Base-by-base conservation (phyloP, 177 flowering plant genomes). In the Vitis hybrid region DNA sequence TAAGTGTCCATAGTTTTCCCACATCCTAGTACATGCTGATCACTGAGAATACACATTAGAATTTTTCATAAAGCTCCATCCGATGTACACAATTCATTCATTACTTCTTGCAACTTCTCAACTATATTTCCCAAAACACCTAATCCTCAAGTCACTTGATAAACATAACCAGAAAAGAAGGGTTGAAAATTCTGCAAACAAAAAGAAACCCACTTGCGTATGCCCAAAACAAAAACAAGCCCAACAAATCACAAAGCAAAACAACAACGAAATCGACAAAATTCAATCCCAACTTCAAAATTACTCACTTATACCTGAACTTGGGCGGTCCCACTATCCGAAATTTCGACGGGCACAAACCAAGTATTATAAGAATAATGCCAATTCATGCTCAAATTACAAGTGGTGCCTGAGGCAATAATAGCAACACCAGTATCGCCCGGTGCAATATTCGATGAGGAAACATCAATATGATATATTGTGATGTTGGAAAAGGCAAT, bases 361-460 rank as follows among this genome's bases (percentile, higher is more conserved):
- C 89, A 86, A 74, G 90, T 77, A 60, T 70, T 72, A 67, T 89
- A 91, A 19, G 87, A 77, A 81, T 94, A 92, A 72, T 68, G 56
- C 99, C 99, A 94, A 74, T 85, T 72, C 95, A 90, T 81, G 62
- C 79, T 85, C 87, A 94, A 67, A 84, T 86, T 81, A 14, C 82
- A 80, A 22, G 80, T 75, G 15, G 75, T 62, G 49, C 82, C 80
- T 1, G 74, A 77, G 1, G 72, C 79, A 14, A 88, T 66, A 61
- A 91, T 83, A 1, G 70, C 73, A 39, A 89, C 60, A 16, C 94
- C 91, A 2, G 79, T 21, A 7, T 83, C 89, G 0, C 90, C 90
- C 15, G 82, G 85, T 71, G 78, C 67, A 10, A 86, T 78, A 68
- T 58, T 67, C 22, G 92, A 87, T 0, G 80, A 73, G 57, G 78